Percentiles rank a stretch among this genome's conserved stretches.
Evolutionary conservation across 441 rosid genomes (phyloP).

Genomic region (Brassica balearica): DNA sequence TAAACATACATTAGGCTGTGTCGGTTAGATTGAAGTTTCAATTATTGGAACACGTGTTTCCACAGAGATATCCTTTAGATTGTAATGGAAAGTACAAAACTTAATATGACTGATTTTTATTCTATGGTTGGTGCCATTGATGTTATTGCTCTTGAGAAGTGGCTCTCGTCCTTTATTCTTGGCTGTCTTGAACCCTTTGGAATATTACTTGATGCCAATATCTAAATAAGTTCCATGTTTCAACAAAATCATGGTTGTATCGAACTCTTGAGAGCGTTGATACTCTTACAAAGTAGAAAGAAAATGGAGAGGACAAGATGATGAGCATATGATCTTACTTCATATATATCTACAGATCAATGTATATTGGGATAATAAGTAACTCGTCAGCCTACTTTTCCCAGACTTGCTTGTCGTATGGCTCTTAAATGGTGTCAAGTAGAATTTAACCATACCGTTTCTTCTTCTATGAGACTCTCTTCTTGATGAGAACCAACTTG

Average conservation of each 20-base stretch:
- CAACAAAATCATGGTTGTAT: conserved; percentile 8
- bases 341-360: conserved; percentile 37
- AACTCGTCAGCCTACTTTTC: conserved; percentile 43
- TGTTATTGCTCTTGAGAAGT: conserved; percentile 24
- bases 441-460: conserved; percentile 83
- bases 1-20: conserved; percentile 24
- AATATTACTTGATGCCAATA: background rate
- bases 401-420: conserved; percentile 54
- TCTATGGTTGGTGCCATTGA: conserved; percentile 9
- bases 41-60: conserved; percentile 15
- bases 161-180: conserved; percentile 1
- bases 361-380: conserved; percentile 21
- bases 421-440: conserved; percentile 73
- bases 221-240: background rate
- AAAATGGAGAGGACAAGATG: background rate
- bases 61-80: background rate
- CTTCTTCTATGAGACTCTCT: conserved; percentile 10
- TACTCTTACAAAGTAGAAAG: conserved; percentile 9
- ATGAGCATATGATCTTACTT: conserved; percentile 25
- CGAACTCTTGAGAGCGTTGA: conserved; percentile 2
- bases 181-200: conserved; percentile 15
- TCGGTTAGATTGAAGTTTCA: conserved; percentile 9
- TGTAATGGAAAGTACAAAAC: conserved; percentile 12
- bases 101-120: background rate
- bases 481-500: no score